Evolutionary conservation across 106 monocot genomes (phyloP), one percentile per base, ranked within the genome.

Genomic region (Dendrobium nobile): DNA sequence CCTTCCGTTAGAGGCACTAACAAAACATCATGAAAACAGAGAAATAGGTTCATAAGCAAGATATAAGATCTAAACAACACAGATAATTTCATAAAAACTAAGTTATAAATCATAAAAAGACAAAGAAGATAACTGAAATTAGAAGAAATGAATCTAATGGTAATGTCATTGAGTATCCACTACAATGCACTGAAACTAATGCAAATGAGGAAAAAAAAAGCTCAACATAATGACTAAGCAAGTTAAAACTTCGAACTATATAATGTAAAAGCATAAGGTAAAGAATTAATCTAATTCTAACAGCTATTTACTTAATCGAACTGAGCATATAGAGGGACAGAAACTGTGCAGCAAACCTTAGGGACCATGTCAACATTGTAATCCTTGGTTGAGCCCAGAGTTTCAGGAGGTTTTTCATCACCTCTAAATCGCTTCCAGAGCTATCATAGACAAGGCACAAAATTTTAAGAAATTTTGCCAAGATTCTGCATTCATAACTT

Each of bases 361-460:
- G 91, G 94, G 67, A 94, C 78, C 94, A 94, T 91, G 54, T 94
- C 94, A 27, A 94, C 94, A 84, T 94, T 91, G 86, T 94, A 94
- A 18, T 91, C 94, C 80, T 91, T 92, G 89, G 86, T 94, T 42
- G 81, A 0, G 28, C 94, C 94, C 72, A 92, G 78, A 85, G 80
- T 72, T 73, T 94, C 89, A 18, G 94, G 90, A 47, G 92, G 88
- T n/a, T 73, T 88, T 24, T 86, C 90, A 31, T 86, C 79, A n/a
- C 92, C 87, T 77, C 78, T 92, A 83, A 93, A 92, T 81, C 92
- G 77, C 87, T 94, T 96, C 93, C 93, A 96, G 13, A 96, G 86
- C 96, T 96, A 77, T 75, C 51, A 18, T 58, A n/a, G 20, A 58
- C 58, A 18, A 58, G 5, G 5, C 45, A 45, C 9, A 45, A 58